Evolutionary conservation across 345 rosid species (phyloP), one percentile per base, ranked within the genome.

Genomic region (Rhizophora mangle): DNA sequence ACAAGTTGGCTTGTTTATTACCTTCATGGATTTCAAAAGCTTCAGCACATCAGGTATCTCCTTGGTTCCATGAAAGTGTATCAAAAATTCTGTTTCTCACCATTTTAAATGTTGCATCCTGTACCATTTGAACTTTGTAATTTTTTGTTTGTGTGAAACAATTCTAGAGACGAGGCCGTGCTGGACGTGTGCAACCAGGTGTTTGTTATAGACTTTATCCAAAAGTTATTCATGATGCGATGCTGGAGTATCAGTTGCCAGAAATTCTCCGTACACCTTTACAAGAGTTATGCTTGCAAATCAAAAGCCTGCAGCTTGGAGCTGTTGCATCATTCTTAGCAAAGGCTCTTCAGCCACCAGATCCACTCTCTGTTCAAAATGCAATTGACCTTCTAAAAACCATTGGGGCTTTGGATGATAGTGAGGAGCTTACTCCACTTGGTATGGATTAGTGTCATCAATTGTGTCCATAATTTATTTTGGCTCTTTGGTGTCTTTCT

Each of bases 21-120:
- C 96, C 98, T 72, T 91, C 95, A 57, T 91, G 98, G 98, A 89
- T 89, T 75, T 94, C 98, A 51, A 94, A 88, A 82, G 98, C 97
- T 78, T 94, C 98, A 61, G 93, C 91, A 6, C 92, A 78, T 74
- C 97, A 94, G 97, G 98, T 91, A 86, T 78, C 67, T 31, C 52
- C 43, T 69, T 54, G 24, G 51, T 61, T 63, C 64, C 37, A 15
- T 57, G 36, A 29, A 71, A 70, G 69, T 24, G 22, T 67, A 63
- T 20, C 30, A 16, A 51, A 16, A 19, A 24, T 66, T 70, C 57
- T 63, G n/a, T 8, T 27, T 64, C 31, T 59, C n/a, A 6, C 57
- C 54, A 22, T 36, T 69, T 61, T 76, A 54, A 65, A 63, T 31
- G 7, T 67, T 49, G 43, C 26, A 30, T 52, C 59, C 54, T 69